A percentile compares a stretch with the other conserved stretches of the same genome.
Evolutionary conservation across 768 basidiomycete genomes (phyloP).

Genomic region (Podaxis rugospora): DNA sequence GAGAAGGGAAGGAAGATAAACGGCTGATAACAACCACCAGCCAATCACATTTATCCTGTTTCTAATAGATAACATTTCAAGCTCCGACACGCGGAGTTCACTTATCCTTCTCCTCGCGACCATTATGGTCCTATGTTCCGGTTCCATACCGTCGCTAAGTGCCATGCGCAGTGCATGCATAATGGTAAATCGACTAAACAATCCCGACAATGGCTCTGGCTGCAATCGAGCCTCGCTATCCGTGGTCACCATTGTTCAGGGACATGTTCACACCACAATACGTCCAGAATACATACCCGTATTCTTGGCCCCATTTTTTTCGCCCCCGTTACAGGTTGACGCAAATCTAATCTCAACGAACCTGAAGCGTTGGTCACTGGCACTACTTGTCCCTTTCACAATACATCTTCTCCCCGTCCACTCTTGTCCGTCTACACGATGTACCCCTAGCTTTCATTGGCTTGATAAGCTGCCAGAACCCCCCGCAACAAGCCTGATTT

Average conservation of each 20-base stretch:
- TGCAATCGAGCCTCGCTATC: not conserved
- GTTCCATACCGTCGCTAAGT: not conserved
- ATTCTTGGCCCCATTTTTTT: not conserved
- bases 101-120: not conserved
- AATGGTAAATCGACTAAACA: not conserved
- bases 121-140: not conserved
- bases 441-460: no score
- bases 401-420: not conserved
- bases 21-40: slow-evolving; percentile 11
- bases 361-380: not conserved
- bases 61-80: slow-evolving; percentile 8
- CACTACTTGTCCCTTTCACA: not conserved
- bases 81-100: slow-evolving; percentile 5
- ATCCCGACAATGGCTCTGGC: not conserved
- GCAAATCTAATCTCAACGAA: slow-evolving; percentile 8
- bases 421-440: no score
- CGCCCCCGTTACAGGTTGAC: not conserved
- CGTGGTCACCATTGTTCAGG: not conserved
- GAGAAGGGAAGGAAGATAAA: slow-evolving; percentile 6
- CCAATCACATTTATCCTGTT: slow-evolving; percentile 19
- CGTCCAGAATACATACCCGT: not conserved
- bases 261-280: not conserved
- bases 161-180: not conserved
- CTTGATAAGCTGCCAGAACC: not conserved
- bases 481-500: not conserved